Base-by-base conservation (phyloP, 441 rosid genomes). In the Populus hybrid region DNA sequence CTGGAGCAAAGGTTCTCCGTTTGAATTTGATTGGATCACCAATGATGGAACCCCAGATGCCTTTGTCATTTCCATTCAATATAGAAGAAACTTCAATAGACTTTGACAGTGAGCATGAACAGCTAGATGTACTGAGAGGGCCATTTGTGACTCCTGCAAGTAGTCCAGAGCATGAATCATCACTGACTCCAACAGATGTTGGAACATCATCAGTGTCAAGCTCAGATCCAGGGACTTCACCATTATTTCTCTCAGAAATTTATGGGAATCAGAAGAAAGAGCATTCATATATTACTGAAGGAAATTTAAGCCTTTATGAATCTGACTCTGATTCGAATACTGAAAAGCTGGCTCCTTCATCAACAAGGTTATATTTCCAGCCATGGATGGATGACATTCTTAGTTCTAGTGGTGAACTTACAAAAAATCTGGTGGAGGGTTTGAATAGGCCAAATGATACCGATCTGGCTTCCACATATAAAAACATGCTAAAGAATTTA, bases 191-290 rank as follows among this genome's bases (percentile, higher is more conserved):
- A 32, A 96, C 98, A 57, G 98, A 93, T 79, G 86, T 86, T 1
- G 98, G 96, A 69, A 91, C 98, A 63, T 92, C 98, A 64, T 96
- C 99, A 46, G 86, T 91, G 53, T 94, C 99, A 35, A 96, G 99
- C 85, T 91, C 97, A 38, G 99, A 96, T 83, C 89, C 75, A 16
- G 97, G 92, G 77, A 86, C 93, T 75, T 96, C 98, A 35, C 98
- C 99, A 1, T 91, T 85, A 77, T 82, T 90, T 80, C 75, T 85
- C 36, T 76, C 86, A 42, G 97, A 86, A 82, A 82, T 79, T 71
- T 87, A 80, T 70, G 88, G 90, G 64, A 88, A 83, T 83, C 76
- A 77, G 84, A 90, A 91, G 87, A 92, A 91, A 76, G 92, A 83
- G 72, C 88, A 86, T 73, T 78, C 89, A 34, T 69, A 83, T 72